Percentiles rank a stretch among this genome's conserved stretches.
Conservation (phyloP, 2,329 filamentous ascomycete species). For the Nigrospora oryzae region DNA sequence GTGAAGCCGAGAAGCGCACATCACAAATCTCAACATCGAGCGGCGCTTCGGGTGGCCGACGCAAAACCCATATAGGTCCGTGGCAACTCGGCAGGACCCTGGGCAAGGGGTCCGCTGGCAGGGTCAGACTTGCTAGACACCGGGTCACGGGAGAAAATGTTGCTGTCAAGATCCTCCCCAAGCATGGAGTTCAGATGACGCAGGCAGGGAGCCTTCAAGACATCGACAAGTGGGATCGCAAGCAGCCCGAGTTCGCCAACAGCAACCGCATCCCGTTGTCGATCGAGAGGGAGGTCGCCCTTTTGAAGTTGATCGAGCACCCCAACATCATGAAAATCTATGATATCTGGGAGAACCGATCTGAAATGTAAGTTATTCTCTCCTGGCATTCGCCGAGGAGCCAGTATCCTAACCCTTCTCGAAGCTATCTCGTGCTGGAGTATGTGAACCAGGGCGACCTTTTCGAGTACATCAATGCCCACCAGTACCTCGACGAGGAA, state of each 20-base stretch:
- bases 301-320: constrained; percentile 94
- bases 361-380: constrained; percentile 66
- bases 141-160: constrained; percentile 69
- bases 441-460: constrained; percentile 75
- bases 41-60: constrained; percentile 25
- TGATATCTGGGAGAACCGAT: constrained; percentile 96
- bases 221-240: constrained; percentile 65
- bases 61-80: constrained; percentile 76
- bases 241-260: constrained; percentile 46
- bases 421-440: constrained; percentile 87
- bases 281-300: constrained; percentile 89
- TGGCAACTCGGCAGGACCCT: constrained; percentile 89
- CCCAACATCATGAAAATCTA: constrained; percentile 89
- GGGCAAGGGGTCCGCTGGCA: constrained; percentile 81
- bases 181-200: constrained; percentile 68
- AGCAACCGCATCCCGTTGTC: constrained; percentile 73
- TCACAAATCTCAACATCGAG: constrained; percentile 17
- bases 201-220: constrained; percentile 81
- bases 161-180: constrained; percentile 92
- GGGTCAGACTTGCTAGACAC: constrained; percentile 81
- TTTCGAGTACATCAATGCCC: constrained; percentile 74
- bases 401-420: constrained; percentile 11
- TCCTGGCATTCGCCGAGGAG: constrained; percentile 5
- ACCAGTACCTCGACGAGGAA: constrained; percentile 68
- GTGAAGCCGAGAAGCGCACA: constrained; percentile 11